Base-by-base conservation (phyloP, 345 rosid genomes). In the Ceriops tagal region DNA sequence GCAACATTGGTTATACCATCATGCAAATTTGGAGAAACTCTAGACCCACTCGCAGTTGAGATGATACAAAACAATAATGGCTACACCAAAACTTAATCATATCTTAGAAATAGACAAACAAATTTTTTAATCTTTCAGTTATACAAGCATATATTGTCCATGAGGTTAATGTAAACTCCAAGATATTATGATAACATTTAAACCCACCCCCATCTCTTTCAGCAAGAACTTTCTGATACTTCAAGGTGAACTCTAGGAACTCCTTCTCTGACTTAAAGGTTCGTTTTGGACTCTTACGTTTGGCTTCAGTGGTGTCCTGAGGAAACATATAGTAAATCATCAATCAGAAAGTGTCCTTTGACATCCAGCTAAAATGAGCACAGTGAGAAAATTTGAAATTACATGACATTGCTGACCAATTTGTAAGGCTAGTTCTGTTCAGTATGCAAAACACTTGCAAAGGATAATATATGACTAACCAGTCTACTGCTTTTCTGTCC, bases 201-300 rank as follows among this genome's bases (percentile, higher is more conserved):
- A 71, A 70, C 79, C 74, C 77, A 88, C 96, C 97, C 58, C 89
- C 65, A 71, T 91, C 97, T 87, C 96, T 86, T 75, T 91, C 98
- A 32, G 93, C 71, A 70, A 89, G 81, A 73, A 91, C 92, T 83
- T 93, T 96, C 73, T 93, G 98, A 79, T 93, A 93, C 81, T 83
- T 85, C 69, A 93, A 82, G 77, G 92, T 85, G 75, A 91, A 86
- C 77, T 89, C 92, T 16, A 89, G 80, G 83, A 93, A 81, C 71
- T 89, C 98, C 72, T 88, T 87, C 79, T 91, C 97, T 55, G 96
- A 81, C 73, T 85, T 88, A 51, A 86, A 78, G 68, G 79, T 64
- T 62, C 84, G 86, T 79, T 91, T 93, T 19, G 80, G 70, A 67
- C 57, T 87, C 87, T 91, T 93, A 16, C 86, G 88, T 76, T 87